Evolutionary conservation across 805 yeast species (phyloP), one percentile per base, ranked within the genome.

Genomic region (Candida rishiriensis): DNA sequence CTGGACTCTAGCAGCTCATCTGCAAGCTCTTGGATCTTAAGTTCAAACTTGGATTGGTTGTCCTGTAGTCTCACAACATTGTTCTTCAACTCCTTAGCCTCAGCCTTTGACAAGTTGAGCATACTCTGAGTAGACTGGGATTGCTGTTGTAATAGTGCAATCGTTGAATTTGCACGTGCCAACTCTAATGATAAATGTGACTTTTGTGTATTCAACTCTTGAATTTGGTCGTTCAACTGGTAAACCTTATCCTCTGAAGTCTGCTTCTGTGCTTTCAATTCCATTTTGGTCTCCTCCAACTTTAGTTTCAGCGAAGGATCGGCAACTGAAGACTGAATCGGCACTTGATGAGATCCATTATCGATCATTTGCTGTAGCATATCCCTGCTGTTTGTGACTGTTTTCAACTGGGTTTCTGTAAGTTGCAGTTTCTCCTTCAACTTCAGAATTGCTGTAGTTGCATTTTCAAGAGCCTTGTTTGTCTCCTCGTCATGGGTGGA

Each of bases 351-450:
- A 6, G 36, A 33, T 9, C 56, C 57, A 15, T 56, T 80, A 72
- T 59, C 56, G 10, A 60, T 46, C 43, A 63, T 43, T 21, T 55
- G 51, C 41, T 63, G 65, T 53, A 82, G 73, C 66, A 81, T 77
- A 53, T 89, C 95, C 43, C 89, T 75, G 60, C 87, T 95, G 48
- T 79, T 75, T 3, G 73, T 65, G 2, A 78, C 71, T 1, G 83
- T 73, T 10, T 70, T 75, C 36, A 81, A 60, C 56, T 77, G 79
- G 2, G 72, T 57, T 49, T 76, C 78, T 10, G 79, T 57, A 14
- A 73, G 66, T 16, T 72, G 69, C 33, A 85, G 65, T 50, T 83
- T 81, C 13, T 78, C 76, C 59, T 83, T 81, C 39, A 85, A 65
- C 1, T 81, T 75, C 26, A 76, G 50, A 21, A 85, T 82, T 1